Base-by-base conservation (phyloP, 192 early-diverging fungal species). In the Phlyctochytrium bullatum region DNA sequence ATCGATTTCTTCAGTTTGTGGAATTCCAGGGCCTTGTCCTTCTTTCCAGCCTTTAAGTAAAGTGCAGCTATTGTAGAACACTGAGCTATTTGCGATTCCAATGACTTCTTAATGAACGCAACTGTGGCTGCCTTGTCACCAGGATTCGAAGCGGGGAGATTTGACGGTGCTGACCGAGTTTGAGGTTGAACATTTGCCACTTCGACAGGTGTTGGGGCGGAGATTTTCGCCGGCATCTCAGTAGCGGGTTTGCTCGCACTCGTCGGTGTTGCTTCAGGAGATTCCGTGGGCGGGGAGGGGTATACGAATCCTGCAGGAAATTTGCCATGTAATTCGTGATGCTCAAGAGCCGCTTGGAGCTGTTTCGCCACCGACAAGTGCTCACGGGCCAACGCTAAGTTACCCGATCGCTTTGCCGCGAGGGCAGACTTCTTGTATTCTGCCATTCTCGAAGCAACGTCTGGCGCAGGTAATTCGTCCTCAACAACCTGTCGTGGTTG, bases 341-440 rank as follows among this genome's bases (percentile, higher is more conserved):
- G 34, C 28, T 79, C 65, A 35, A 80, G 71, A 1, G 61, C 61
- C 0, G 78, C 71, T 58, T 85, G 73, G 24, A 90, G 66, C 24
- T 47, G 52, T 62, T 85, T 84, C 0, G 80, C 73, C 1, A 66
- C 63, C 31, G 57, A 60, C 16, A 90, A 36, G 75, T 82, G 74
- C 67, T 87, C 78, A 17, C 83, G 72, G 1, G 88, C 85, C 2
- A 32, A 65, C 12, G 52, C 51, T 2, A 81, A 23, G 51, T 88
- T 73, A 30, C 78, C 74, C 0, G 77, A 52, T 20, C 76, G 66
- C 74, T 89, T 89, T 66, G 77, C 82, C 14, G 69, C 69, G 34
- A 86, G 53, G 2, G 86, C 89, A 4, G 76, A 77, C 30, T 80
- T 68, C 65, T 85, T 88, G 66, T 90, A 90, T 68, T 90, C 79